These are phyloP conservation scores for Lentinula aciculospora DNA, from an alignment of 768 basidiomycete genomes.

Conservation along the genomic window DNA sequence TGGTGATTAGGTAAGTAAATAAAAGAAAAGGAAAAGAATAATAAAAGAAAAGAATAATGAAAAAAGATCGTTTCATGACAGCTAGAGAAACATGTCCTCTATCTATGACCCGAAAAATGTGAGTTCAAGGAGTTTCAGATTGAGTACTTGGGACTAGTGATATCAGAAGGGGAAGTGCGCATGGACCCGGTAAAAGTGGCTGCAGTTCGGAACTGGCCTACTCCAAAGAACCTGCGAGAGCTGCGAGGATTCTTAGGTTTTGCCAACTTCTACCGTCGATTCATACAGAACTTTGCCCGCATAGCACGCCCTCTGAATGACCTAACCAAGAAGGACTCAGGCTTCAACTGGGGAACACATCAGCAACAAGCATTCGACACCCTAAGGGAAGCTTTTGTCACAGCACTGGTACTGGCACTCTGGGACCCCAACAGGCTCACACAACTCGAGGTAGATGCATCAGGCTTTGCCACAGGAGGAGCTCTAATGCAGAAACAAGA, in stretches of 20 bases:
- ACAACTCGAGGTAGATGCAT: too few relatives aligned
- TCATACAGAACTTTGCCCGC: conserved; percentile 15
- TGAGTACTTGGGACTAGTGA: too few relatives aligned
- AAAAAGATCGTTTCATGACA: background rate
- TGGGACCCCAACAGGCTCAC: too few relatives aligned
- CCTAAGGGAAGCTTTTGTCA: too few relatives aligned
- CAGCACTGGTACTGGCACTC: too few relatives aligned
- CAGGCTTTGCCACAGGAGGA: too few relatives aligned
- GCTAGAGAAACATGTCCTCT: conserved; percentile 16
- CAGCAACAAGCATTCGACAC: background rate
- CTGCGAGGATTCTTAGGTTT: conserved; percentile 28
- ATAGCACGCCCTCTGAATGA: conserved; percentile 4
- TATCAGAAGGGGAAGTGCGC: background rate
- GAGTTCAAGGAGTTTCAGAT: too few relatives aligned
- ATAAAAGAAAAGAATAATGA: too few relatives aligned
- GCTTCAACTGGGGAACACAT: background rate
- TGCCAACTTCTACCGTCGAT: conserved; percentile 15
- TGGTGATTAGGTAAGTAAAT: too few relatives aligned
- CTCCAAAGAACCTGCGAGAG: conserved; percentile 15
- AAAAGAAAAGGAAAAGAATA: too few relatives aligned
- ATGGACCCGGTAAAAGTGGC: background rate
- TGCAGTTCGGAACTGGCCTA: conserved; percentile 18
- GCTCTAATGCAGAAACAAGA: too few relatives aligned
- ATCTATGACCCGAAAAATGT: conserved; percentile 21
- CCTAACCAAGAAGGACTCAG: background rate